Base-by-base conservation (phyloP, 2,329 filamentous ascomycete species). In the Mycosphaerella arachidis region DNA sequence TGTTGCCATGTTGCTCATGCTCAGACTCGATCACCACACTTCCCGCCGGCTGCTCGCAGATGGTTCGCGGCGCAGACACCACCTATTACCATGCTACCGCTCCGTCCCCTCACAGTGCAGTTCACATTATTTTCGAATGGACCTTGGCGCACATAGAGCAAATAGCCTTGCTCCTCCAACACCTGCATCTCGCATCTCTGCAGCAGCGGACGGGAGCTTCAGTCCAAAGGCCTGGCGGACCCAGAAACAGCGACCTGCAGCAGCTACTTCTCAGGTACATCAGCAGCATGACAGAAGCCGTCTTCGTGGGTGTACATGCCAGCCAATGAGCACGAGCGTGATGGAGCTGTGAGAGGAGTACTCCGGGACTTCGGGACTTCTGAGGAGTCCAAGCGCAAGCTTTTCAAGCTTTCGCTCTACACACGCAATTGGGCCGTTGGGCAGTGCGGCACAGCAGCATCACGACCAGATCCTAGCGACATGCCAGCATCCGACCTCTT, bases 401-500 rank as follows among this genome's bases (percentile, higher is more conserved):
- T 62, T 48, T 57, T 48, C 48, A 62, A 57, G 35, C 56, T 59
- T 54, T 48, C 48, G 43, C 31, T 35, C 46, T 18, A 53, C 48
- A 45, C 48, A 62, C 56, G 46, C 59, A 37, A 61, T 61, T 18
- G 13, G 13, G 27, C 55, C 43, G 40, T 50, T 52, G 50, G 59
- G 24, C 50, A 30, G 9, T 53, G 52, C 37, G 46, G 31, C 48
- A 24, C 37, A 51, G 27, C 52, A 35, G 27, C 52, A 35, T 33
- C 35, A 33, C 20, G 8, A n/a, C 35, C 16, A 53, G 43, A 46
- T 52, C 31, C 40, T 46, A 31, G 46, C 35, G 18, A 24, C 27
- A 50, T 50, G 24, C 37, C 53, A 48, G 48, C 24, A 40, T 46
- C 56, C 57, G 20, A 20, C 33, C 37, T 18, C 12, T 24, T 48